These are phyloP conservation scores for Orychophragmus violaceus DNA, from an alignment of 345 rosid genomes.

Conservation along the genomic window DNA sequence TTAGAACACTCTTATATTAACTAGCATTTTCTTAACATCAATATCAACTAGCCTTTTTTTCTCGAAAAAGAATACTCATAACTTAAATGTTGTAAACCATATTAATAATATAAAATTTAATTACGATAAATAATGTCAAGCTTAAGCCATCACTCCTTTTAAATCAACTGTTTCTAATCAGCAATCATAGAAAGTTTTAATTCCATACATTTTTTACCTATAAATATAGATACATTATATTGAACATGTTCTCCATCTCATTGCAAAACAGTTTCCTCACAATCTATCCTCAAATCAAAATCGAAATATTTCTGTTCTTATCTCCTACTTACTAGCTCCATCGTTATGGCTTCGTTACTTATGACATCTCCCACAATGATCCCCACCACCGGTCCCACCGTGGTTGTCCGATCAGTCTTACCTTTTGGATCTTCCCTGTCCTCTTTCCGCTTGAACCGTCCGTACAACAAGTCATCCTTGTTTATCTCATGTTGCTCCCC, in stretches of 20 bases:
- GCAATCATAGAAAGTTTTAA: neutral
- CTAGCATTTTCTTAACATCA: neutral
- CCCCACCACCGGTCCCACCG: constrained; percentile 4
- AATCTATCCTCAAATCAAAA: constrained; percentile 1
- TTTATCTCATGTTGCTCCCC: constrained; percentile 20
- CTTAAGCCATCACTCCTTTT: neutral
- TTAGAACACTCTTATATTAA: neutral
- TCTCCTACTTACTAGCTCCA: neutral
- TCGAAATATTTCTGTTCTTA: neutral
- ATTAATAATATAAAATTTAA: neutral
- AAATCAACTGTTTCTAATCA: neutral
- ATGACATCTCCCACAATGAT: constrained; percentile 3
- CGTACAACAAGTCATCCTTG: constrained; percentile 12
- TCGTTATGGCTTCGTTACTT: constrained; percentile 19
- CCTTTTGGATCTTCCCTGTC: neutral
- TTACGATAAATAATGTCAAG: neutral
- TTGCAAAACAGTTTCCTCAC: neutral
- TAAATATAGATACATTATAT: neutral
- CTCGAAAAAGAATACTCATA: neutral
- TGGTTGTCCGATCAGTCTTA: neutral
- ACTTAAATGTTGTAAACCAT: neutral
- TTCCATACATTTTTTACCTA: neutral
- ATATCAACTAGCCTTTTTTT: neutral
- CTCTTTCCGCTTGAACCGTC: constrained; percentile 3
- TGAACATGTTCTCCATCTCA: constrained; percentile 5